These are phyloP conservation scores for Cercospora canescens DNA, from an alignment of 2,329 filamentous ascomycete species.

Conservation along the genomic window DNA sequence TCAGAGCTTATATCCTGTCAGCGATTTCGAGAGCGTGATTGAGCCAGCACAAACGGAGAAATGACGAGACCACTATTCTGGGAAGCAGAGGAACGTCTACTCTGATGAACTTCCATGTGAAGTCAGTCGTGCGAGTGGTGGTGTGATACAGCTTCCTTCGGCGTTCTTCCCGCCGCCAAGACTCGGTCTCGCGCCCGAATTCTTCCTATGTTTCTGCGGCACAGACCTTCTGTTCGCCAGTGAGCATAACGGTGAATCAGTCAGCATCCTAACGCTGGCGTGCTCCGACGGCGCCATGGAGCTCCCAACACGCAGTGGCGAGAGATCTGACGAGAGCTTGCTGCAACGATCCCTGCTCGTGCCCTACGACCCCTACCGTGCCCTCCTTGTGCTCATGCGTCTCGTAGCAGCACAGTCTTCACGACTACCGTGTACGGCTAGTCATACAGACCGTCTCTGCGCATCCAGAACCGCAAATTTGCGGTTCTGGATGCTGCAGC, in stretches of 20 bases:
- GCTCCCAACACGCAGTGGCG: not conserved
- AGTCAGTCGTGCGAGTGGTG: not conserved
- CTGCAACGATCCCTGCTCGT: constrained; percentile 2
- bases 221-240: not conserved
- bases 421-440: not conserved
- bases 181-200: not conserved
- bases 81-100: no score
- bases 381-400: not conserved
- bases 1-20: not conserved
- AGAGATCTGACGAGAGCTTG: constrained; percentile 13
- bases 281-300: constrained; percentile 1
- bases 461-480: not conserved
- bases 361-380: constrained; percentile 1
- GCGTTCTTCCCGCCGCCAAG: not conserved
- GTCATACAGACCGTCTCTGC: constrained; percentile 5
- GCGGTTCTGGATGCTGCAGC: not conserved
- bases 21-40: not conserved
- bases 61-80: not conserved
- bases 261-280: constrained; percentile 5
- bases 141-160: not conserved
- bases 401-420: not conserved
- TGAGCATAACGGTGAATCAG: not conserved
- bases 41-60: not conserved
- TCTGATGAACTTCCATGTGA: not conserved
- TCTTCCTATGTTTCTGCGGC: not conserved